These are phyloP conservation scores for Yamadazyma oceani DNA, from an alignment of 1,139 yeast species.

Conservation along the genomic window DNA sequence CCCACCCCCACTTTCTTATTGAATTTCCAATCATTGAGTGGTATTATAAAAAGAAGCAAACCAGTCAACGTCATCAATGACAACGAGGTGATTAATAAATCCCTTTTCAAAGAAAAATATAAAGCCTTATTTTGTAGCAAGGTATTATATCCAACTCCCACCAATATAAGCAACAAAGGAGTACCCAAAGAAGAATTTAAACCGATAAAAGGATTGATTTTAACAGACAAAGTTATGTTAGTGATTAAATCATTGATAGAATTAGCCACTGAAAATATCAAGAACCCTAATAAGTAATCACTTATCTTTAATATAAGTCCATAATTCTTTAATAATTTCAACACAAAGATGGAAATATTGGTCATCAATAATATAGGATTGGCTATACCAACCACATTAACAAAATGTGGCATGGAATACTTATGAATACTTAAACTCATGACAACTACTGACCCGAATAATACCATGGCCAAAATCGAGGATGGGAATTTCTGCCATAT, in stretches of 20 bases:
- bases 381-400: slow-evolving; percentile 24
- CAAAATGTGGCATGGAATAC: slow-evolving; percentile 7
- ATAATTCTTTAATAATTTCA: slow-evolving; percentile 36
- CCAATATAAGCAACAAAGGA: slow-evolving; percentile 36
- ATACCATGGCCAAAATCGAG: neutral
- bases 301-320: slow-evolving; percentile 38
- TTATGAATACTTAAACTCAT: neutral
- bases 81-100: slow-evolving; percentile 29
- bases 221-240: slow-evolving; percentile 37
- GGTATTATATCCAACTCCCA: slow-evolving; percentile 41
- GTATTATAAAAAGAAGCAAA: slow-evolving; percentile 24
- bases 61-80: slow-evolving; percentile 7
- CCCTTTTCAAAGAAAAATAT: slow-evolving; percentile 23
- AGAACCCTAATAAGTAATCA: slow-evolving; percentile 41
- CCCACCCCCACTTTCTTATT: slow-evolving; percentile 30
- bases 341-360: slow-evolving; percentile 26
- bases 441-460: neutral
- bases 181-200: slow-evolving; percentile 45
- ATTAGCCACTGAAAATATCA: slow-evolving; percentile 41
- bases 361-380: slow-evolving; percentile 31
- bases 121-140: slow-evolving; percentile 20
- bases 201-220: slow-evolving; percentile 37
- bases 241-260: slow-evolving; percentile 44
- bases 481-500: slow-evolving; percentile 1
- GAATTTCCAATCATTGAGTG: slow-evolving; percentile 35